Percentiles rank a stretch among this genome's conserved stretches.
phyloP scores from a whole-genome alignment of 352 stramenopile genomes.

The Phytophthora colocasiae region DNA sequence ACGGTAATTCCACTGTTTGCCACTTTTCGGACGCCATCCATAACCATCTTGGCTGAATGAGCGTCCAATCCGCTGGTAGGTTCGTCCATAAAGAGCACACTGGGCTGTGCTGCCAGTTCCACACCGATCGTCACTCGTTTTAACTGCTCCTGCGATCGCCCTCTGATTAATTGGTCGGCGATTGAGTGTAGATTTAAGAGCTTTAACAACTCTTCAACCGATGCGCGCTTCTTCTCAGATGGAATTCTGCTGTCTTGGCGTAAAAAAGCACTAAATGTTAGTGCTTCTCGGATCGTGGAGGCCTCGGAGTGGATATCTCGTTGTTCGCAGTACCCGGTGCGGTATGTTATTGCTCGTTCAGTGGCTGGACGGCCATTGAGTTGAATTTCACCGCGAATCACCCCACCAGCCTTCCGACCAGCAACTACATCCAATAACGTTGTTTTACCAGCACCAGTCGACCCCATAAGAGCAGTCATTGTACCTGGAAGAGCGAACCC shows the following conservation, averaged over 20 bases:
- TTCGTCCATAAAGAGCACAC: slow-evolving; percentile 90
- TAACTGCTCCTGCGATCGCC: slow-evolving; percentile 54
- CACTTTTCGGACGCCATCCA: slow-evolving; percentile 88
- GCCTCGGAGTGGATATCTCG: slow-evolving; percentile 85
- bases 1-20: slow-evolving; percentile 64
- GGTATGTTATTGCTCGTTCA: slow-evolving; percentile 37
- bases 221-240: slow-evolving; percentile 26
- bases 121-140: slow-evolving; percentile 68
- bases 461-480: slow-evolving; percentile 34
- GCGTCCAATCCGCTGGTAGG: slow-evolving; percentile 91
- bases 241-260: slow-evolving; percentile 41
- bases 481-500: slow-evolving; percentile 11
- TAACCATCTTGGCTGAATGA: slow-evolving; percentile 82
- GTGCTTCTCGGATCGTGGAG: slow-evolving; percentile 84
- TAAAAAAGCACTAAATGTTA: slow-evolving; percentile 87
- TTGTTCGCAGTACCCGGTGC: slow-evolving; percentile 68
- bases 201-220: slow-evolving; percentile 51
- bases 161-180: slow-evolving; percentile 49
- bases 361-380: slow-evolving; percentile 88
- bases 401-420: slow-evolving; percentile 89
- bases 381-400: slow-evolving; percentile 82
- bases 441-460: slow-evolving; percentile 16
- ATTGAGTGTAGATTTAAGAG: slow-evolving; percentile 42
- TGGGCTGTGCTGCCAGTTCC: slow-evolving; percentile 86
- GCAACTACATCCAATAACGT: slow-evolving; percentile 18